Evolutionary conservation across 176 grass and related monocot species (phyloP).

Genomic region (Oryza coarctata): DNA sequence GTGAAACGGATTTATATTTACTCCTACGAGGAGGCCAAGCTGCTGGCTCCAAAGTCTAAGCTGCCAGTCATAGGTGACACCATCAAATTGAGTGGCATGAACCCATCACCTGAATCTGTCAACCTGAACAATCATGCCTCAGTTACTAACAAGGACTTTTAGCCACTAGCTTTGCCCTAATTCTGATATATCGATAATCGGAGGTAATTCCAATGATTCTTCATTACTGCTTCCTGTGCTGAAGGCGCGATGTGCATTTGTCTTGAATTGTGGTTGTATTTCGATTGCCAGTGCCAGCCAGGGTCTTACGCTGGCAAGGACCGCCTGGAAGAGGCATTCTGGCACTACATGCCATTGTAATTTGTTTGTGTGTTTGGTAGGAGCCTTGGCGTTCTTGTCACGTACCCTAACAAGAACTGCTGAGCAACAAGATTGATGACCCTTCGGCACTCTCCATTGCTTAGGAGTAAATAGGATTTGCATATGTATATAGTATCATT

Average conservation of each 20-base stretch:
- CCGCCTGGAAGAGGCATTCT: conserved; percentile 29
- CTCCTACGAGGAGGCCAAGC: conserved; percentile 71
- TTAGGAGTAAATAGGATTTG: conserved; percentile 45
- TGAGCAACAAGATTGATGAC: not conserved
- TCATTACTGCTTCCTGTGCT: not conserved
- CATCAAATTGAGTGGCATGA: conserved; percentile 36
- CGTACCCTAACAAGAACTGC: not conserved
- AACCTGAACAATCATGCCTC: conserved; percentile 7
- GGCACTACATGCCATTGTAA: not conserved
- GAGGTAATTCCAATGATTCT: not conserved
- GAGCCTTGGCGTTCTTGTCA: not conserved
- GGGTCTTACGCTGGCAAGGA: not conserved
- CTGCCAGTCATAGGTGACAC: conserved; percentile 31
- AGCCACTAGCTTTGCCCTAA: conserved; percentile 27
- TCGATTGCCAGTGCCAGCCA: not conserved
- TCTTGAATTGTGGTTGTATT: conserved; percentile 31
- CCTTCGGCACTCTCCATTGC: not conserved
- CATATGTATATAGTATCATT: conserved; percentile 44
- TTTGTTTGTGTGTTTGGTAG: conserved; percentile 10
- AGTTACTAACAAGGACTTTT: conserved; percentile 30
- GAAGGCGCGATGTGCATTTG: not conserved
- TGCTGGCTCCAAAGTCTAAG: conserved; percentile 52
- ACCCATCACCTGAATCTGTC: conserved; percentile 32
- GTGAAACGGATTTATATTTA: conserved; percentile 89
- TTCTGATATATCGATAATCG: conserved; percentile 24